Conservation (phyloP, 2,329 filamentous ascomycete genomes). For the Thyridium curvatum region DNA sequence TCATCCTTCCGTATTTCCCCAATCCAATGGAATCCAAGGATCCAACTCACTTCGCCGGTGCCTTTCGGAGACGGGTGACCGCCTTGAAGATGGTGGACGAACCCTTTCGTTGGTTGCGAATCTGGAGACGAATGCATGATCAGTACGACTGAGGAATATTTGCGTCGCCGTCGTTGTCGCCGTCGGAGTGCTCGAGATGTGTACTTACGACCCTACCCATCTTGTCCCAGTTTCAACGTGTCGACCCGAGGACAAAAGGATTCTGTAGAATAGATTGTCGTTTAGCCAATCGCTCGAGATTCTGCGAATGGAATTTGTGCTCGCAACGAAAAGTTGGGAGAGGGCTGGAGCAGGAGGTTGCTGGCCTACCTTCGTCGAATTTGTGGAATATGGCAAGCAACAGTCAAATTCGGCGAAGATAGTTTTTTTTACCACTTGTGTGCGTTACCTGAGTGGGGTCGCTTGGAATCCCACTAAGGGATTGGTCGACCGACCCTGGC, state of each 20-base stretch:
- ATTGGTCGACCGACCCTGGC: too few species aligned
- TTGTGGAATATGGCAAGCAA: too few species aligned
- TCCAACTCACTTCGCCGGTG: conserved; percentile 62
- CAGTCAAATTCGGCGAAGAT: too few species aligned
- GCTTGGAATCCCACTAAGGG: too few species aligned
- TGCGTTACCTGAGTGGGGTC: too few species aligned
- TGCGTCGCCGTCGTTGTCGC: neutral
- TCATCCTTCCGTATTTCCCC: conserved; percentile 6
- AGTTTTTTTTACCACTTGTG: too few species aligned
- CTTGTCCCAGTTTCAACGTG: conserved; percentile 20
- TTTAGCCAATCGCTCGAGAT: too few species aligned
- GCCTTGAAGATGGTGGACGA: conserved; percentile 50
- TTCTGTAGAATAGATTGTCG: neutral
- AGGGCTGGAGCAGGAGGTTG: too few species aligned
- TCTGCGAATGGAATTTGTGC: too few species aligned
- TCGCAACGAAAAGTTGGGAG: too few species aligned
- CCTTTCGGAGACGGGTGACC: conserved; percentile 84
- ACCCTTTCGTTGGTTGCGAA: conserved; percentile 61
- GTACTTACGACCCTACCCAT: conserved; percentile 47
- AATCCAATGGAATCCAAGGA: conserved; percentile 4
- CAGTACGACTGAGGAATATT: neutral
- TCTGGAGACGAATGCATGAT: conserved; percentile 23
- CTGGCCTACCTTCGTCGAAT: too few species aligned
- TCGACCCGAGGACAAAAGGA: neutral
- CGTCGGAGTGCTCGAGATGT: neutral